Percentiles rank a stretch among this genome's conserved stretches.
Conservation (phyloP, 306 rosid genomes). For the Fragaria nilgerrensis region DNA sequence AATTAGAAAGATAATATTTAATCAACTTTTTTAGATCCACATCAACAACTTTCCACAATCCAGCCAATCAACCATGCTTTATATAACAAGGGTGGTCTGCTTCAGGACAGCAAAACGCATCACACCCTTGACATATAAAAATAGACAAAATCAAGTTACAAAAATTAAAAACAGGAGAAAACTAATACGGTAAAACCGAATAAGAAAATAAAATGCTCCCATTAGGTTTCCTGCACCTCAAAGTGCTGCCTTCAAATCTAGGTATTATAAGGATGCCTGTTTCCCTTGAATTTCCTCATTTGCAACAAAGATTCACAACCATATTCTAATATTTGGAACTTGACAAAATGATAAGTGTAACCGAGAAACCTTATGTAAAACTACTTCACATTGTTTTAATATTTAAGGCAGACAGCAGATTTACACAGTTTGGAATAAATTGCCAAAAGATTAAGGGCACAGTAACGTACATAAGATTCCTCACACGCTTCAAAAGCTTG, state of each 20-base stretch:
- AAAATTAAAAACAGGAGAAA: background rate
- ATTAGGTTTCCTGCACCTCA: background rate
- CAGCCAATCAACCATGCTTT: background rate
- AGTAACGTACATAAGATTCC: conserved; percentile 39
- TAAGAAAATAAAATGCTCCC: background rate
- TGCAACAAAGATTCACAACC: background rate
- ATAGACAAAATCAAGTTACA: background rate
- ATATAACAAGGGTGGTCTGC: background rate
- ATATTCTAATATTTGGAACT: background rate
- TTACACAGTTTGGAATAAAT: background rate
- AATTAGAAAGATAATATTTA: background rate
- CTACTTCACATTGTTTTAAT: background rate
- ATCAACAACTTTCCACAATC: background rate
- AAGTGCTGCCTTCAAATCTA: background rate
- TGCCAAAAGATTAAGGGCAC: background rate
- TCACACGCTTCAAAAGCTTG: conserved; percentile 40
- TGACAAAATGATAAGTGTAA: background rate
- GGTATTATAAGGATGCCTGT: background rate
- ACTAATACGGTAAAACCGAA: background rate
- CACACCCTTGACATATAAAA: background rate
- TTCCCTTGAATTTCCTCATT: background rate
- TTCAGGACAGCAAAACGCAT: background rate
- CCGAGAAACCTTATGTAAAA: background rate
- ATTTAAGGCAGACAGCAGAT: background rate
- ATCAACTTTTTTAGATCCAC: background rate